phyloP scores from a whole-genome alignment of 148 eudicot genomes.

The Vaccinium macrocarpon region DNA sequence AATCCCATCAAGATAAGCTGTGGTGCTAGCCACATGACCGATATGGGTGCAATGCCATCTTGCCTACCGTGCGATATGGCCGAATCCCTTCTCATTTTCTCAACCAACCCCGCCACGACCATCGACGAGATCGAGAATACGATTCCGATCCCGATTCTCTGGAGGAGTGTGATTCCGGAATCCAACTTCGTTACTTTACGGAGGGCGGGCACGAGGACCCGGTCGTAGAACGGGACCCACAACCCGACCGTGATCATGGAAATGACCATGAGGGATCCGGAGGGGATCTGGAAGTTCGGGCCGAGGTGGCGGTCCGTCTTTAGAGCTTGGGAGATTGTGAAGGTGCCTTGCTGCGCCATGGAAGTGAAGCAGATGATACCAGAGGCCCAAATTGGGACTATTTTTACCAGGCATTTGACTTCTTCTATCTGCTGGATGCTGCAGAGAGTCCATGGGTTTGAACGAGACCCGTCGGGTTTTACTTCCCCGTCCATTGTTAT shows the following conservation, averaged over 20 bases:
- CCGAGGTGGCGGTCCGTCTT: conserved; percentile 40
- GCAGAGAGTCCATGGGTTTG: conserved; percentile 59
- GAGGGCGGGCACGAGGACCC: conserved; percentile 44
- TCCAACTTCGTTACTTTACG: conserved; percentile 45
- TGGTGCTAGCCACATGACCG: conserved; percentile 59
- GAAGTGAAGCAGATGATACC: conserved; percentile 53
- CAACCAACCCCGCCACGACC: conserved; percentile 54
- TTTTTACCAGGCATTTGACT: conserved; percentile 58
- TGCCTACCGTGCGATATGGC: conserved; percentile 20
- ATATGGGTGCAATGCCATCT: conserved; percentile 32
- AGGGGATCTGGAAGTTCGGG: conserved; percentile 44
- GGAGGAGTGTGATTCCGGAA: conserved; percentile 60
- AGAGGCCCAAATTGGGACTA: conserved; percentile 63
- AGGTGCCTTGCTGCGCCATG: conserved; percentile 44
- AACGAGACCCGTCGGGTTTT: conserved; percentile 29
- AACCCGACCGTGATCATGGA: conserved; percentile 52
- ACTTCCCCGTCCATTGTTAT: conserved; percentile 18
- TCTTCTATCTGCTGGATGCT: conserved; percentile 77
- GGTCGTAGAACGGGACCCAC: conserved; percentile 68
- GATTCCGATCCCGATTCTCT: conserved; percentile 65
- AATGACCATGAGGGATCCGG: conserved; percentile 44
- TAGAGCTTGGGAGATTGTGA: conserved; percentile 50
- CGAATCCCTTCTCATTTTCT: conserved; percentile 39
- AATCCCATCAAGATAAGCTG: conserved; percentile 49
- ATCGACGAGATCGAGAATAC: conserved; percentile 37